Base-by-base conservation (phyloP, 495 filamentous ascomycete species). In the Tuber calosporum region DNA sequence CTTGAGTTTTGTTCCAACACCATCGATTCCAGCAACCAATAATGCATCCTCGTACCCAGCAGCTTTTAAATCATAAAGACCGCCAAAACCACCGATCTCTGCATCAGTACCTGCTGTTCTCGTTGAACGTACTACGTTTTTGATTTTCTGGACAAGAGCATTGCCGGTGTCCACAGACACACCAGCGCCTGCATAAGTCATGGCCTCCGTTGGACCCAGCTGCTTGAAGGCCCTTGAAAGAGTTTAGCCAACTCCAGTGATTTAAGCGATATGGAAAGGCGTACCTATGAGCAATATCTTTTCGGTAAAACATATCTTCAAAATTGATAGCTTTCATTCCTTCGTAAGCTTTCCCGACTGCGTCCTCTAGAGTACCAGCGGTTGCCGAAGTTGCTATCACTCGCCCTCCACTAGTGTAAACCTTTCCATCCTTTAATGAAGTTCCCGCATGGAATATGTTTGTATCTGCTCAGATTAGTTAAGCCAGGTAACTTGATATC, bases 401-500 rank as follows among this genome's bases (percentile, higher is more conserved):
- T 66, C 95, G 89, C 3, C 95, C 96, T 38, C 95, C 95, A 4
- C 90, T 85, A 11, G 92, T 94, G 76, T 88, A 84, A 4, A 97
- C 85, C 78, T 87, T 84, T 62, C 86, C 86, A 53, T 87, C 86
- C 2, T 83, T 82, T 22, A 92, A 82, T 53, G 87, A 87, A 3
- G 96, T 99, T 36, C 95, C 96, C 11, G 95, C 96, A 82, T 99
- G 95, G 87, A 99, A 99, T 72, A 98, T 89, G 69, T 89, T 86
- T 42, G 88, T 90, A 45, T 86, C 87, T 75, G 82, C 69, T n/a
- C 48, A 36, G 72, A 67, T 76, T 74, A 71, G 68, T 73, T 67
- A 77, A 66, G 37, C 15, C 78, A 75, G 48, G 48, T 15, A 39
- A 34, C 38, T 48, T 36, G 58, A 67, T 1, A 34, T 20, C 13